A percentile compares a stretch with the other conserved stretches of the same genome.
Evolutionary conservation across 176 grass and related monocot species (phyloP).

Genomic region (Alopecurus myosuroides): DNA sequence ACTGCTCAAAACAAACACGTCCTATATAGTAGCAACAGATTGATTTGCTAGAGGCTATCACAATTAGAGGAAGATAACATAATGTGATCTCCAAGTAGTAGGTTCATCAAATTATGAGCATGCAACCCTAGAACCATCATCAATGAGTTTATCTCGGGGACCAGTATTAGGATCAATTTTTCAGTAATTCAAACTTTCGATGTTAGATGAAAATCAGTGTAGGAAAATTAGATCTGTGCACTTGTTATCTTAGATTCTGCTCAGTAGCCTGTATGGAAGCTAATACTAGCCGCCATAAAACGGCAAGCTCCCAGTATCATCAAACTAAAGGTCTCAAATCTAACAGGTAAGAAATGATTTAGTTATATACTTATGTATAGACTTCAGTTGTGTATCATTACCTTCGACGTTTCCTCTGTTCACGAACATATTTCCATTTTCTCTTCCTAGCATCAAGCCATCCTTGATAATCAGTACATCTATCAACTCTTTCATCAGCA

Average conservation of each 20-base stretch:
- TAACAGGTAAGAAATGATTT: constrained; percentile 8
- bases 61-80: background rate
- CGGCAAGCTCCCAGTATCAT: background rate
- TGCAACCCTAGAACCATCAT: background rate
- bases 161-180: background rate
- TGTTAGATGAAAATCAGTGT: background rate
- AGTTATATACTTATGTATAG: background rate
- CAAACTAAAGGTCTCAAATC: background rate
- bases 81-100: background rate
- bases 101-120: background rate
- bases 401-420: constrained; percentile 75
- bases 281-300: background rate
- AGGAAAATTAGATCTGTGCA: background rate
- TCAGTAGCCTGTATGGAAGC: background rate
- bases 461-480: constrained; percentile 70
- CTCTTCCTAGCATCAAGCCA: constrained; percentile 96
- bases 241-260: background rate
- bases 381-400: constrained; percentile 30
- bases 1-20: no score
- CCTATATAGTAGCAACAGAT: background rate
- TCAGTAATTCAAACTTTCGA: background rate
- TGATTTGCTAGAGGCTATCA: background rate
- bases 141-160: background rate
- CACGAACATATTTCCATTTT: constrained; percentile 74
- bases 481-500: constrained; percentile 47